A percentile compares a stretch with the other conserved stretches of the same genome.
Evolutionary conservation across 441 rosid genomes (phyloP).

Genomic region (Mallotus japonicus): DNA sequence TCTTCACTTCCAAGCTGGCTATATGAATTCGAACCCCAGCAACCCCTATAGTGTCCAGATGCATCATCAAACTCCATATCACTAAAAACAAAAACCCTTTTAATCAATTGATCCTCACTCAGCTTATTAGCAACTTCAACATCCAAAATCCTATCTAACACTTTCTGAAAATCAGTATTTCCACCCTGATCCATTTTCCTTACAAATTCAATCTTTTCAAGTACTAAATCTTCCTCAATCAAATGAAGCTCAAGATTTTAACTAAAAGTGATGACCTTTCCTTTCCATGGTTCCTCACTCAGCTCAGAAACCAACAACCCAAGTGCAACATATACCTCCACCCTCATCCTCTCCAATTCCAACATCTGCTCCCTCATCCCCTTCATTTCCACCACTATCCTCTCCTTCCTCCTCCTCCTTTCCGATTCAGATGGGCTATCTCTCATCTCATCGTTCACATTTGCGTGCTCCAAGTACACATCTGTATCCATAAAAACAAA

Average conservation of each 20-base stretch:
- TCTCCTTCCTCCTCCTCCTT: slow-evolving; percentile 46
- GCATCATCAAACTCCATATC: slow-evolving; percentile 42
- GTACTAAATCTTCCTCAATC: neutral
- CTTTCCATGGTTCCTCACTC: neutral
- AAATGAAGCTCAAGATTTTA: neutral
- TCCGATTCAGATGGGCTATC: slow-evolving; percentile 82
- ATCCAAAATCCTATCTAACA: slow-evolving; percentile 14
- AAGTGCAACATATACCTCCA: slow-evolving; percentile 28
- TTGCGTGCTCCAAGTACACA: slow-evolving; percentile 60
- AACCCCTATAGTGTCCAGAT: neutral
- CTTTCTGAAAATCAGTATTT: slow-evolving; percentile 14
- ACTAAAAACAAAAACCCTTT: slow-evolving; percentile 26
- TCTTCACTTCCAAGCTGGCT: neutral
- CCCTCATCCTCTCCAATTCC: slow-evolving; percentile 82
- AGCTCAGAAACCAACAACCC: neutral
- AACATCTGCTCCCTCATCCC: slow-evolving; percentile 63
- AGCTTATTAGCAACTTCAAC: neutral
- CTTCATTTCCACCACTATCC: slow-evolving; percentile 31
- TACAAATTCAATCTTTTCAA: slow-evolving; percentile 25
- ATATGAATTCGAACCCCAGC: neutral
- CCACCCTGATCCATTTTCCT: neutral
- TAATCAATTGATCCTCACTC: slow-evolving; percentile 13
- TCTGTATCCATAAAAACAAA: slow-evolving; percentile 65
- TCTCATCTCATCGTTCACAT: slow-evolving; percentile 79
- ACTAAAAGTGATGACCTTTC: neutral